Base-by-base conservation (phyloP, 1,284 basidiomycete genomes). In the Sanghuangporus sanghuang region DNA sequence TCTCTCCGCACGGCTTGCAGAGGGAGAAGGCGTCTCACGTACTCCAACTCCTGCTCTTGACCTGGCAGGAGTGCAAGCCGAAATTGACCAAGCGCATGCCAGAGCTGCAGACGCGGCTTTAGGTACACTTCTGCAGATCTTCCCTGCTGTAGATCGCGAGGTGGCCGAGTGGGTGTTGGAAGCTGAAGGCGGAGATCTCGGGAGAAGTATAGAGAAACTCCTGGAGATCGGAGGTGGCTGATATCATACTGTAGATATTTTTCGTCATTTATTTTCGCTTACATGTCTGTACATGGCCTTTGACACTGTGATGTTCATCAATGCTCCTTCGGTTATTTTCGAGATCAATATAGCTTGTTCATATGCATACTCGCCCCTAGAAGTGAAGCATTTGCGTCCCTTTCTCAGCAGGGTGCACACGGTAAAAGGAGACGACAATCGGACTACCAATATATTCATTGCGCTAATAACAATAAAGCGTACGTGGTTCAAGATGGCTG, bases 151-250 rank as follows among this genome's bases (percentile, higher is more conserved):
- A 67, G 94, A 96, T 71, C 73, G 75, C 58, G 95, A 95, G 74
- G 84, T 96, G 40, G 81, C 93, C 56, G 91, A 94, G 68, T 89
- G 85, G 81, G 93, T 97, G 40, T 76, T 97, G 62, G 90, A 96
- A 71, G 90, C 90, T 46, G 93, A 93, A 69, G 85, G 84, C n/a
- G 91, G 91, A 32, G 93, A 97, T 76, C 72, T 96, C 64, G 95
- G 93, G 61, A 84, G 85, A 79, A 94, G 93, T 71, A 95, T 96
- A 69, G 95, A 96, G 74, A 83, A 81, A 60, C 72, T 94, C 62
- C 76, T 94, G 70, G 92, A 94, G 55, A 55, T 64, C 14, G 59
- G 59, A n/a, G 59, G 59, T 21, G 63, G 57, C 16, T 62, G 36
- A 27, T 35, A 2, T 12, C 4, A 3, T 53, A 35, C 16, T 35